Evolutionary conservation across 2,329 filamentous ascomycete species (phyloP), one percentile per base, ranked within the genome.

Genomic region (Tympanopsis confertula): DNA sequence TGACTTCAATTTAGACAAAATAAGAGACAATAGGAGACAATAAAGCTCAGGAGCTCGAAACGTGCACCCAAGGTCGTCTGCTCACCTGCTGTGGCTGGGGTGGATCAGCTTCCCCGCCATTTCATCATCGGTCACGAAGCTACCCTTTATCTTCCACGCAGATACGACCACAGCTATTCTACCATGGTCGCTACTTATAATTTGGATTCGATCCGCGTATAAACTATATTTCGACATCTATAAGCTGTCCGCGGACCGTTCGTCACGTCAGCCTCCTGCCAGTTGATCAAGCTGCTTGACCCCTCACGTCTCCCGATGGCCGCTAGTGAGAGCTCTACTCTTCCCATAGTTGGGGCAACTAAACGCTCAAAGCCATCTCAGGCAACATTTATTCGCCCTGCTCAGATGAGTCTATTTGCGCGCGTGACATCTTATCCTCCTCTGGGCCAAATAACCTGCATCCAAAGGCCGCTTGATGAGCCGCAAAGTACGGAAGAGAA

Each of bases 371-470:
- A 13, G 15, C 30, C 30, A 33, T 33, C 30, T 7, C 30, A 33
- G 30, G 10, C 17, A 13, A 10, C 7, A 10, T 33, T 33, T 18
- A 49, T 51, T 33, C 48, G 54, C 12, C 50, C 57, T 12, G 55
- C 53, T 1, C 58, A 65, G 42, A 63, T 65, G 59, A 53, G 54
- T 42, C 45, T 76, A 51, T 69, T 71, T 50, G 64, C 69, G 15
- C 60, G 64, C 42, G 52, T 78, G 5, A 66, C 64, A 5, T 72
- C 65, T 38, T 65, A 66, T 45, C 74, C 74, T 10, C 67, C 73
- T 3, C 49, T 80, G 38, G 72, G 68, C 2, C 71, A 75, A 46
- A 58, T 68, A 5, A 75, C 72, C 1, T 60, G 61, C 5, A 46
- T 73, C 12, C 50, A 58, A 22, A 33, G 30, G 30, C 7, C 17